Evolutionary conservation across 257 asterid genomes (phyloP).

Genomic region (Lavandula angustifolia): DNA sequence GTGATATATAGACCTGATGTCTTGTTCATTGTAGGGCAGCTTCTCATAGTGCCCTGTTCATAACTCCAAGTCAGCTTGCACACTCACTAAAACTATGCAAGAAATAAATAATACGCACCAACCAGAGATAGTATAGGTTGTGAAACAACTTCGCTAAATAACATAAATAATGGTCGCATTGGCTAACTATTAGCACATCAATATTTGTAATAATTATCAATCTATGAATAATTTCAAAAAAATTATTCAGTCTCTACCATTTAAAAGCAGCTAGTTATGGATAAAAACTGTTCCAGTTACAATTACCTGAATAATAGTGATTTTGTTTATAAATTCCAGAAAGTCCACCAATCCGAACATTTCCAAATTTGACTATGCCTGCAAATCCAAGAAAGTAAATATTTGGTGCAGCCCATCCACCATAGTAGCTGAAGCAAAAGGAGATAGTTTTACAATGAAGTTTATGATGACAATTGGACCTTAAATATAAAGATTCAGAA

Average conservation of each 20-base stretch:
- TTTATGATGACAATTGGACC: background rate
- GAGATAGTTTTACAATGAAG: constrained; percentile 4
- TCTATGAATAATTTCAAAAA: background rate
- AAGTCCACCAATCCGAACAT: constrained; percentile 93
- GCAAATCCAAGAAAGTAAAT: constrained; percentile 95
- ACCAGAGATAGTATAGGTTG: background rate
- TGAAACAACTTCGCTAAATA: background rate
- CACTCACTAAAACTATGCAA: constrained; percentile 21
- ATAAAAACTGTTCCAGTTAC: constrained; percentile 12
- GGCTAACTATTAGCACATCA: background rate
- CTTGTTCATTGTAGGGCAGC: constrained; percentile 72
- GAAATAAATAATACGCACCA: background rate
- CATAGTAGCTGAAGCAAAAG: constrained; percentile 68
- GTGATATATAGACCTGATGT: constrained; percentile 88
- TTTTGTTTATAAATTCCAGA: constrained; percentile 81
- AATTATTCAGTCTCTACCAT: constrained; percentile 4
- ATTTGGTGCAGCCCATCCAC: constrained; percentile 97
- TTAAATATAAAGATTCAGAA: background rate
- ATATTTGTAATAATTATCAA: background rate
- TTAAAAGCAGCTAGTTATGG: background rate
- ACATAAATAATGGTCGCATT: background rate
- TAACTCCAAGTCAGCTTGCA: constrained; percentile 27
- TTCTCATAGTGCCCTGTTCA: constrained; percentile 87
- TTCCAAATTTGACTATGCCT: constrained; percentile 87
- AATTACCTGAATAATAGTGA: constrained; percentile 66